These are phyloP conservation scores for Trametes hirsuta DNA, from an alignment of 1,284 basidiomycete species.

Conservation along the genomic window DNA sequence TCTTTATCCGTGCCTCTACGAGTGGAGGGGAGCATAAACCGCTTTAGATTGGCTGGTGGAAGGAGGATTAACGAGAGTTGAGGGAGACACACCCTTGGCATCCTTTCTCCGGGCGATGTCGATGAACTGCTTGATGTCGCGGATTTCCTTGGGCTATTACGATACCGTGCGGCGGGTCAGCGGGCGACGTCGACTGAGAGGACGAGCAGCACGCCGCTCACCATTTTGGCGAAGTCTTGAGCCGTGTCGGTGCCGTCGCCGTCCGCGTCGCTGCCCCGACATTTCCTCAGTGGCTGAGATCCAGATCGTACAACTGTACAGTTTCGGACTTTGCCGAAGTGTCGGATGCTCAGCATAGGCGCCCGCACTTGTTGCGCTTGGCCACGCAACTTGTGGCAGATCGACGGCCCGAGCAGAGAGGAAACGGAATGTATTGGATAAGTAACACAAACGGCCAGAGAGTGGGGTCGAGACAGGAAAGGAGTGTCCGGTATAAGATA, in stretches of 20 bases:
- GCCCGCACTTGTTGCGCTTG: too few relatives aligned
- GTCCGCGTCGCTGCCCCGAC: not conserved
- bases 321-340: conserved; percentile 12
- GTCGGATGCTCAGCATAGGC: too few relatives aligned
- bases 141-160: conserved; percentile 91
- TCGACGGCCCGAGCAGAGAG: too few relatives aligned
- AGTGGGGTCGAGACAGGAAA: not conserved
- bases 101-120: conserved; percentile 93
- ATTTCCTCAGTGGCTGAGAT: conserved; percentile 22
- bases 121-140: conserved; percentile 99
- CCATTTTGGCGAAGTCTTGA: conserved; percentile 33
- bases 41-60: conserved; percentile 21
- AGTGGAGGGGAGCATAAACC: conserved; percentile 12
- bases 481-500: conserved; percentile 20
- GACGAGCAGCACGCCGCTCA: conserved; percentile 11
- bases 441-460: too few relatives aligned
- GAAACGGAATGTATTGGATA: too few relatives aligned
- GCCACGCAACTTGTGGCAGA: too few relatives aligned
- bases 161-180: not conserved
- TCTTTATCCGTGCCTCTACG: conserved; percentile 95
- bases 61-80: not conserved
- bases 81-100: conserved; percentile 64
- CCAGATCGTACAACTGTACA: conserved; percentile 24
- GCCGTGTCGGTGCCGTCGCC: conserved; percentile 12
- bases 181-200: not conserved